Evolutionary conservation across 176 grass and related monocot genomes (phyloP), one percentile per base, ranked within the genome.

Genomic region (Sorghum bicolor): DNA sequence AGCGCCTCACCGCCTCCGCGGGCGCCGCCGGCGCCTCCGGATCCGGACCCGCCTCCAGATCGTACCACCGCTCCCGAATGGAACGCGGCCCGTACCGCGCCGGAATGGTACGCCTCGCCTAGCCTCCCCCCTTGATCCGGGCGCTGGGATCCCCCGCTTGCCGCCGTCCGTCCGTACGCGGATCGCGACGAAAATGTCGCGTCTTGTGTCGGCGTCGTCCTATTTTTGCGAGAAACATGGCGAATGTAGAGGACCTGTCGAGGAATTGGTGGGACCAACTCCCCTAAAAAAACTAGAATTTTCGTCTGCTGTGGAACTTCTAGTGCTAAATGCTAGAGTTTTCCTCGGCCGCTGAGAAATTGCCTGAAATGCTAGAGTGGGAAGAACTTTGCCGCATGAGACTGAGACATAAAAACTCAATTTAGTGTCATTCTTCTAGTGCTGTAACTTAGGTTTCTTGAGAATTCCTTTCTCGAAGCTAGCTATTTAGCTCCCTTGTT

Each of bases 1-100:
- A 93, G 85, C 86, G 78, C 64, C 37, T 90, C 63, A 67, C 78
- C 6, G 22, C 72, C 37, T 53, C 67, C 31, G 63, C 62, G 7
- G 32, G 24, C 28, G 29, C 22, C 52, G 43, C 4, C 58, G 14
- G 2, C 26, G 43, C 29, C 39, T 63, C 60, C 26, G 65, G 3
- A 16, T 63, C 60, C 26, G 65, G 3, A 16, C 36, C 66, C 33
- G 5, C 19, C 5, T 4, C 64, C 48, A 81, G 87, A 76, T 72
- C 78, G 64, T 69, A 72, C 72, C 67, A 77, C 43, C 62, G 74
- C 63, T 24, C 11, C 38, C 75, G 73, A 30, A 19, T 3, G 31
- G 82, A 86, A 55, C 75, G 89, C 16, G 47, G 47, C 69, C 4
- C 78, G 72, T 83, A 78, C 76, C 72, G 81, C 55, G 14, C 16